Percentiles rank a stretch among this genome's conserved stretches.
Evolutionary conservation across 2,329 filamentous ascomycete genomes (phyloP).

Genomic region (Epicoccum sorghinum): DNA sequence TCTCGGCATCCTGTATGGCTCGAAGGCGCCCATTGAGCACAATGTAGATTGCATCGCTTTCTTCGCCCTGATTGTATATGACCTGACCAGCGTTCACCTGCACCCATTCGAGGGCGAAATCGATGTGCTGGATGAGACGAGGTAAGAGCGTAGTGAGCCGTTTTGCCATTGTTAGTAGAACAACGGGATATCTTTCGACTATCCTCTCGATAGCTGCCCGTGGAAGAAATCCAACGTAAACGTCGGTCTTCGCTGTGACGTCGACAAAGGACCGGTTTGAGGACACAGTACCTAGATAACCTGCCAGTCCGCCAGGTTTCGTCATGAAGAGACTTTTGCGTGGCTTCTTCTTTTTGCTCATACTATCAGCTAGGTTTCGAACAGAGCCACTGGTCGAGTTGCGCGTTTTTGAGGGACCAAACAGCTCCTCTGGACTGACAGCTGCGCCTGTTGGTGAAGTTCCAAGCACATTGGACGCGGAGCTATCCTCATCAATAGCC

Average conservation of each 20-base stretch:
- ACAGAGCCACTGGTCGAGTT: constrained; percentile 32
- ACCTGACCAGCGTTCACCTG: constrained; percentile 95
- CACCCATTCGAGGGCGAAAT: constrained; percentile 98
- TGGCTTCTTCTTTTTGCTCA: constrained; percentile 55
- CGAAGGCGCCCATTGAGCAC: constrained; percentile 92
- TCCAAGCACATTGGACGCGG: constrained; percentile 52
- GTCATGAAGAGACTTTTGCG: constrained; percentile 84
- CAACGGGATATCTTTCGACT: constrained; percentile 88
- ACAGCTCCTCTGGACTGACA: constrained; percentile 46
- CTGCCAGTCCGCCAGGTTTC: constrained; percentile 91
- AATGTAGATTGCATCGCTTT: constrained; percentile 98
- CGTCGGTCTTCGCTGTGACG: constrained; percentile 95
- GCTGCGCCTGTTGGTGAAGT: constrained; percentile 45
- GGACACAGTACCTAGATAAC: constrained; percentile 92
- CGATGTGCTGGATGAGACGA: constrained; percentile 89
- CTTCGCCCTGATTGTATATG: constrained; percentile 90
- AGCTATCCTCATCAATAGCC: constrained; percentile 69
- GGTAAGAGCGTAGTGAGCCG: constrained; percentile 87
- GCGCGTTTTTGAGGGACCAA: constrained; percentile 36
- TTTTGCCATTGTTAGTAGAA: constrained; percentile 95
- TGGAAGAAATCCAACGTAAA: constrained; percentile 95
- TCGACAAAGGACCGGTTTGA: constrained; percentile 97
- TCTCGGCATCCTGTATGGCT: constrained; percentile 79
- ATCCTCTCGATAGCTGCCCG: constrained; percentile 85
- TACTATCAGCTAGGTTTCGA: constrained; percentile 35